These are phyloP conservation scores for Aspergillus aculeatus DNA, from an alignment of 2,329 filamentous ascomycete genomes.

Conservation along the genomic window DNA sequence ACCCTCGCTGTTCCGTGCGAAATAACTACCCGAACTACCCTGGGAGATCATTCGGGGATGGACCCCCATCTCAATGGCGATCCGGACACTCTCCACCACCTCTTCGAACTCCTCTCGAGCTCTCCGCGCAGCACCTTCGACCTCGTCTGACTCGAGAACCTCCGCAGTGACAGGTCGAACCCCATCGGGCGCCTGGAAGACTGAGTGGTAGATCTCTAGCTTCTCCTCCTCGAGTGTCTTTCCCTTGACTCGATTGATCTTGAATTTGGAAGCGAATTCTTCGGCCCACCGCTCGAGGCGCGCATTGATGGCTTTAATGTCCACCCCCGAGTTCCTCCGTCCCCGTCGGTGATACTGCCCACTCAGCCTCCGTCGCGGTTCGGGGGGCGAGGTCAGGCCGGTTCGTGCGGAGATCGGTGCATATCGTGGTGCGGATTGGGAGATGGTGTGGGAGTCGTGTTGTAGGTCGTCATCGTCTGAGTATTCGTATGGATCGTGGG, in stretches of 20 bases:
- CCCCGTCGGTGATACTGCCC: constrained; percentile 49
- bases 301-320: constrained; percentile 97
- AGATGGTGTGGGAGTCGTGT: constrained; percentile 54
- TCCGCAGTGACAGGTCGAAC: constrained; percentile 77
- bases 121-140: constrained; percentile 62
- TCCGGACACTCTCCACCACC: constrained; percentile 83
- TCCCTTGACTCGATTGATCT: constrained; percentile 73
- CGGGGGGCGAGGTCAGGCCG: constrained; percentile 38
- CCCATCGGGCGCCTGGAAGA: constrained; percentile 90
- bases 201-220: constrained; percentile 93
- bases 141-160: constrained; percentile 60
- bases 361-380: constrained; percentile 49
- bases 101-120: constrained; percentile 80
- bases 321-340: constrained; percentile 80
- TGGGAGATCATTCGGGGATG: constrained; percentile 97
- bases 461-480: constrained; percentile 67
- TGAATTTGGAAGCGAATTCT: constrained; percentile 96
- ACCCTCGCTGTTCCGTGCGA: constrained; percentile 84
- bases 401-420: constrained; percentile 54
- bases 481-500: constrained; percentile 57
- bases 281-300: constrained; percentile 94
- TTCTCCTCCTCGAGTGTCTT: constrained; percentile 76
- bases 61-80: constrained; percentile 83
- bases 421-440: constrained; percentile 60
- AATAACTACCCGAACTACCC: constrained; percentile 96